A percentile compares a stretch with the other conserved stretches of the same genome.
Evolutionary conservation across 2,329 filamentous ascomycete genomes (phyloP).

Genomic region (Trichoderma breve): DNA sequence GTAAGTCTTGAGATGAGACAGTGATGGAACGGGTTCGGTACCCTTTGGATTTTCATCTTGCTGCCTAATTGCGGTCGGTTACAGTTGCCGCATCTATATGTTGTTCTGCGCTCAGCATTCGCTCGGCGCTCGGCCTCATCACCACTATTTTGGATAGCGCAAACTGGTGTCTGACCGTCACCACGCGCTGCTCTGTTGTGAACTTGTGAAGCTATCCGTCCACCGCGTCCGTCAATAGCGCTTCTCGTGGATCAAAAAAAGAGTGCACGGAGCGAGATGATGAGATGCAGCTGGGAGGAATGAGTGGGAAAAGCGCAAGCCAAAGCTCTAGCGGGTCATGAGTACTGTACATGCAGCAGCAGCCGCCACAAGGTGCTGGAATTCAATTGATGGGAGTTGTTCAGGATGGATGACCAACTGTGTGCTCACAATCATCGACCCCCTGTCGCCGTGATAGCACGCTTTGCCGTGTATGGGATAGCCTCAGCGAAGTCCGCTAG

Average conservation of each 20-base stretch:
- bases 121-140: constrained; percentile 1
- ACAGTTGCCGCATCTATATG: background rate
- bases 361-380: background rate
- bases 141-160: constrained; percentile 4
- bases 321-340: background rate
- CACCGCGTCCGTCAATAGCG: background rate
- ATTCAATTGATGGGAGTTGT: background rate
- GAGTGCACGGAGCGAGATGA: background rate
- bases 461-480: background rate
- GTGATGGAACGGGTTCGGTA: constrained; percentile 8
- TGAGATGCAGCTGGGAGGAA: background rate
- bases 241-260: background rate
- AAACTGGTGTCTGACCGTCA: background rate
- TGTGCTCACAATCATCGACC: background rate
- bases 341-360: background rate
- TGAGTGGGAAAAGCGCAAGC: background rate
- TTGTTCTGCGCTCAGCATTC: background rate
- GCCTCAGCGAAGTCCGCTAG: background rate
- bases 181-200: background rate
- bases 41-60: constrained; percentile 23
- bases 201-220: background rate
- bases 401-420: background rate
- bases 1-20: background rate
- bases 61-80: background rate
- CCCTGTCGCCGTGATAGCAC: background rate